Conservation (phyloP, 768 basidiomycete species). For the Leucocoprinus sp. region DNA sequence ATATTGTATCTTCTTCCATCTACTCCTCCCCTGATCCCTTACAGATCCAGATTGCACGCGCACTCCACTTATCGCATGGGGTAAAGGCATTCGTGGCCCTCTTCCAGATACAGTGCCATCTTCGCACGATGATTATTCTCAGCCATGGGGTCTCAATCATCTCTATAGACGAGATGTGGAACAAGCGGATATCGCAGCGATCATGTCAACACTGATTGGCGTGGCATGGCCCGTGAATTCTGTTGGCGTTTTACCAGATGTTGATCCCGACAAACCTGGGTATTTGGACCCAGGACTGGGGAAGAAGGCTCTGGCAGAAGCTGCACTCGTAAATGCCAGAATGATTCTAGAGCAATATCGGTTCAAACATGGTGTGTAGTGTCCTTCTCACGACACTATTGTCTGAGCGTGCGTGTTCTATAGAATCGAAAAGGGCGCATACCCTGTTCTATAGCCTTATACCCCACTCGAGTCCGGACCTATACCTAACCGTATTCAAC, state of each 20-base stretch:
- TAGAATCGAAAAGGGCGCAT: slow-evolving; percentile 55
- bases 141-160: slow-evolving; percentile 50
- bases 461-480: slow-evolving; percentile 28
- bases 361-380: slow-evolving; percentile 59
- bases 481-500: slow-evolving; percentile 27
- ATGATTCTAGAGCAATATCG: slow-evolving; percentile 72
- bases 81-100: slow-evolving; percentile 68
- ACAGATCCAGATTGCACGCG: slow-evolving; percentile 82
- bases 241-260: slow-evolving; percentile 74
- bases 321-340: slow-evolving; percentile 59
- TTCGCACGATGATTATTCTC: slow-evolving; percentile 66
- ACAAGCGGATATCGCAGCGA: slow-evolving; percentile 73
- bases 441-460: slow-evolving; percentile 60
- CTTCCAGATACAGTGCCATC: slow-evolving; percentile 44
- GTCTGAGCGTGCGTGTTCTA: neutral
- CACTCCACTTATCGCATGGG: slow-evolving; percentile 81
- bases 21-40: neutral
- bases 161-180: slow-evolving; percentile 67
- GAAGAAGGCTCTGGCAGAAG: slow-evolving; percentile 41
- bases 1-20: neutral
- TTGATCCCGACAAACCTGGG: slow-evolving; percentile 50
- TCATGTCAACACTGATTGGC: slow-evolving; percentile 72
- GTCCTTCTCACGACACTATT: neutral
- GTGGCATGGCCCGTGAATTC: slow-evolving; percentile 74
- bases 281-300: slow-evolving; percentile 43